Evolutionary conservation across 176 grass and related monocot genomes (phyloP), one percentile per base, ranked within the genome.

Genomic region (Zoysia japonica): DNA sequence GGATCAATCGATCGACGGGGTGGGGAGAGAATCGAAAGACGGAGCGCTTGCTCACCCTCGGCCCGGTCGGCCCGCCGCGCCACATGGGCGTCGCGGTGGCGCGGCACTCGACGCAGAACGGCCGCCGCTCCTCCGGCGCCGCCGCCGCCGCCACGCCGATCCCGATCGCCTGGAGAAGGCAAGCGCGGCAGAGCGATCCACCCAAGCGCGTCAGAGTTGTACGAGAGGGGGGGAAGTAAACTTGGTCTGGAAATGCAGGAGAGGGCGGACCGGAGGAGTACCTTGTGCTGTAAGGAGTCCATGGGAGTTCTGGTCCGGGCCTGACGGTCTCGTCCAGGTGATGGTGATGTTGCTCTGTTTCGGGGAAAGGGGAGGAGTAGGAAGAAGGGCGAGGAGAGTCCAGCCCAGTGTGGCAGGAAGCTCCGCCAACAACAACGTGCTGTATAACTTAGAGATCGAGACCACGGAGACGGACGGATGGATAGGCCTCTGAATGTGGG

Each of bases 51-150:
- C 86, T 77, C 51, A 95, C 93, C 93, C 90, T 95, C 15, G 82
- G 93, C 4, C 93, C 89, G 28, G 84, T 87, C 28, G 89, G 93
- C 1, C 93, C 89, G 75, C 93, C 79, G 81, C 93, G 70, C 93
- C 93, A 95, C 53, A 95, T 91, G 65, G 93, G 89, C 47, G 93
- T 92, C 37, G 83, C 74, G 77, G 93, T 95, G 69, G 93, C 83
- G 70, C 85, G 82, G 87, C 93, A 95, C 80, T 89, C 88, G 42
- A 91, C 85, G 76, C 93, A 95, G 74, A 82, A 83, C 65, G 72
- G 87, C 67, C 80, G 65, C 63, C 88, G 89, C 46, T 5, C 55
- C 37, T 70, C 89, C 67, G 6, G 40, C 65, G 37, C 45, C 1
- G 39, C 40, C 82, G 56, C 28, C 1, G 28, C 28, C 28, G 28